phyloP scores from a whole-genome alignment of 768 basidiomycete species.

The Pleurotus tuoliensis region DNA sequence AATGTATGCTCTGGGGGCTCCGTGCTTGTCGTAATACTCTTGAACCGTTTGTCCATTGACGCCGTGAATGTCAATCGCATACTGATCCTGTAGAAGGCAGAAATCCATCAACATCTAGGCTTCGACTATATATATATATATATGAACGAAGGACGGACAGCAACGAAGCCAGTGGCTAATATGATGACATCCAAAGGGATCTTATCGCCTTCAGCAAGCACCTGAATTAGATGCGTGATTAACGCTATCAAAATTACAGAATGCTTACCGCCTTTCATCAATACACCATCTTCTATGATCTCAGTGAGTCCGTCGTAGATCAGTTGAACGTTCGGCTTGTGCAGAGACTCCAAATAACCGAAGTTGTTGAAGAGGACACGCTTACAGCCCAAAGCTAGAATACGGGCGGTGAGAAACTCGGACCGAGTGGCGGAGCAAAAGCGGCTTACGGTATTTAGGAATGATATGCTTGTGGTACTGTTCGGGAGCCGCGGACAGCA shows the following conservation, averaged over 20 bases:
- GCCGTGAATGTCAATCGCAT: conserved; percentile 29
- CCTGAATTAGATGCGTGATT: neutral
- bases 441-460: conserved; percentile 42
- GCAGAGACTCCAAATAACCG: conserved; percentile 39
- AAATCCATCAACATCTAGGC: too few species aligned
- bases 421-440: neutral
- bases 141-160: conserved; percentile 18
- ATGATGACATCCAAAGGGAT: conserved; percentile 35
- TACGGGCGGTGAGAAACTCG: neutral
- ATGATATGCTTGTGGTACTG: conserved; percentile 41
- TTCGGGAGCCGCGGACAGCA: conserved; percentile 36
- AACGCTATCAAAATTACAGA: neutral
- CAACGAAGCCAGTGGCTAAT: conserved; percentile 32
- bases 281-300: conserved; percentile 37
- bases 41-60: conserved; percentile 26
- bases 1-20: conserved; percentile 40
- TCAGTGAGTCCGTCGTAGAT: conserved; percentile 36
- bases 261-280: conserved; percentile 32
- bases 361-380: conserved; percentile 44
- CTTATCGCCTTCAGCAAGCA: conserved; percentile 22
- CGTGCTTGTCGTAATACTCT: conserved; percentile 33
- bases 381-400: conserved; percentile 47
- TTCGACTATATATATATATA: neutral
- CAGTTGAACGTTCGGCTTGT: conserved; percentile 42
- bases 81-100: conserved; percentile 23